phyloP scores from a whole-genome alignment of 2,329 filamentous ascomycete species.

The Emergomyces pasteurianus region DNA sequence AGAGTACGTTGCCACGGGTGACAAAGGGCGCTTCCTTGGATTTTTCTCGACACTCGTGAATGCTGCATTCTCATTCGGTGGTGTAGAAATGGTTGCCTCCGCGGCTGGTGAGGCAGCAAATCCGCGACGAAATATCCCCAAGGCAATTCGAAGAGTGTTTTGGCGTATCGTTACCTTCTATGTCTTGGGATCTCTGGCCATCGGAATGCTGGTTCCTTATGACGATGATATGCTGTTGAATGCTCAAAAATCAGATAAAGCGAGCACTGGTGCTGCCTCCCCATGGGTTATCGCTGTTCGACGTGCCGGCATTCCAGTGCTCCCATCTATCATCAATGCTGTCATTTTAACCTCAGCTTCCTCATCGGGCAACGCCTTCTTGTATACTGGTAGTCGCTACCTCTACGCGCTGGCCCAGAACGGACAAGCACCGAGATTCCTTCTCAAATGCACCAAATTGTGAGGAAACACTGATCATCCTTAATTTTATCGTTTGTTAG shows the following conservation, averaged over 20 bases:
- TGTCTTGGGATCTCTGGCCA: slow-evolving; percentile 42
- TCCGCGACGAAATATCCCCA: slow-evolving; percentile 42
- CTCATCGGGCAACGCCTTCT: slow-evolving; percentile 56
- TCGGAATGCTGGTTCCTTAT: slow-evolving; percentile 56
- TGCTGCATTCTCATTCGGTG: slow-evolving; percentile 26
- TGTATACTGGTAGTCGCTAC: slow-evolving; percentile 44
- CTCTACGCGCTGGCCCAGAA: slow-evolving; percentile 39
- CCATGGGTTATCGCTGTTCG: slow-evolving; percentile 63
- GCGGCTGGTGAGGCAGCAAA: slow-evolving; percentile 45
- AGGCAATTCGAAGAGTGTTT: slow-evolving; percentile 44
- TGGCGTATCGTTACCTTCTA: slow-evolving; percentile 48
- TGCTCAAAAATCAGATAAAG: slow-evolving; percentile 44
- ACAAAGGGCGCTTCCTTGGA: slow-evolving; percentile 51
- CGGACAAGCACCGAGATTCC: slow-evolving; percentile 40
- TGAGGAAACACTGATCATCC: slow-evolving; percentile 21
- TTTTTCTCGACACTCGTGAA: slow-evolving; percentile 41
- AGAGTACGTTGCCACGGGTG: slow-evolving; percentile 47
- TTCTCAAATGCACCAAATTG: slow-evolving; percentile 36
- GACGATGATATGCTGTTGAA: slow-evolving; percentile 37
- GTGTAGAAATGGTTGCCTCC: slow-evolving; percentile 41
- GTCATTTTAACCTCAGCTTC: slow-evolving; percentile 61
- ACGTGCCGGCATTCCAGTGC: slow-evolving; percentile 52
- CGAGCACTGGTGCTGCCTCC: slow-evolving; percentile 46
- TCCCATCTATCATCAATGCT: slow-evolving; percentile 65
- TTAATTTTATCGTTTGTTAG: slow-evolving; percentile 21